Conservation (phyloP, 2,329 filamentous ascomycete species). For the Cryphonectria nitschkei region DNA sequence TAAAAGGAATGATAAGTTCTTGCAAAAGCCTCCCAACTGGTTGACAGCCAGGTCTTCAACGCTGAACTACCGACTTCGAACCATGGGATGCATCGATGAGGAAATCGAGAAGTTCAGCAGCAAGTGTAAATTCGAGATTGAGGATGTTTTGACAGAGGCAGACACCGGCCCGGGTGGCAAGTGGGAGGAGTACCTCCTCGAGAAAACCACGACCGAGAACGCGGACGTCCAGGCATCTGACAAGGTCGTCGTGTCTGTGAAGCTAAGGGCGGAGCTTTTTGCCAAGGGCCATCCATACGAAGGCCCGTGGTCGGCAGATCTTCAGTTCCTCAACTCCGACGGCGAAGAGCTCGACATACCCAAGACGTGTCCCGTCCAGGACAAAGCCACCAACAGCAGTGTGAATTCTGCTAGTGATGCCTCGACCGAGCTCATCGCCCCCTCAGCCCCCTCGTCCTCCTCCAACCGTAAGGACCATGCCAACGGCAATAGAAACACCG, state of each 20-base stretch:
- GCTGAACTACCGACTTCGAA: background rate
- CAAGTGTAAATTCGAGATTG: background rate
- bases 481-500: background rate
- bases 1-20: background rate
- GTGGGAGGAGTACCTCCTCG: conserved; percentile 15
- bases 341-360: background rate
- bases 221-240: background rate
- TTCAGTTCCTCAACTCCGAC: background rate
- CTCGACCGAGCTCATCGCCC: background rate
- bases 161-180: conserved; percentile 14
- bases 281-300: background rate
- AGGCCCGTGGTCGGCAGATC: background rate
- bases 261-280: background rate
- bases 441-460: background rate
- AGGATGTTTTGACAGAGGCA: background rate
- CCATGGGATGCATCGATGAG: background rate
- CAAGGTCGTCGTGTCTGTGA: background rate
- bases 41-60: background rate
- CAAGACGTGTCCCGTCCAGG: background rate
- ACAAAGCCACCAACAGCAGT: too few relatives aligned
- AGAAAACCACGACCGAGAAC: background rate
- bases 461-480: too few relatives aligned
- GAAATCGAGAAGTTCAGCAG: background rate
- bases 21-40: background rate
- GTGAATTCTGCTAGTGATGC: too few relatives aligned